Evolutionary conservation across 192 early-diverging fungal species (phyloP).

Genomic region (Coemansia erecta): DNA sequence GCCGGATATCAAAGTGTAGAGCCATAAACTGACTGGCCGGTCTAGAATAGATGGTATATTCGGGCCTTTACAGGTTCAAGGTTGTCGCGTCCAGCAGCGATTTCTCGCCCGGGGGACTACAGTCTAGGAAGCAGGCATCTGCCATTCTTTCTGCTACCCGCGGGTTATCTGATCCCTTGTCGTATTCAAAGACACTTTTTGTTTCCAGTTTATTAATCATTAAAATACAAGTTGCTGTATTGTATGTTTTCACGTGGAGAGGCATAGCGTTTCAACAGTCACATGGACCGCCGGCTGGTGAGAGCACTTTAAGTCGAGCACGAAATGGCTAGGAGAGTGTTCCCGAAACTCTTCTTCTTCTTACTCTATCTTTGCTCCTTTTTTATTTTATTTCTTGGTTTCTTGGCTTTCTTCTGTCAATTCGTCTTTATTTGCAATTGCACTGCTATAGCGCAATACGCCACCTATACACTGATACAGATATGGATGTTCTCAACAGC

Average conservation of each 20-base stretch:
- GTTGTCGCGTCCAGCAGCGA: background rate
- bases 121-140: no score
- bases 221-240: background rate
- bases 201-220: background rate
- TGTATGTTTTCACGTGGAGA: conserved; percentile 6
- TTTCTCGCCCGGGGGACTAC: background rate
- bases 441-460: background rate
- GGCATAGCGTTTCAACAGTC: conserved; percentile 3
- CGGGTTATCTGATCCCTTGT: no score
- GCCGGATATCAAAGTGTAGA: no score
- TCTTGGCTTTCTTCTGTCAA: background rate
- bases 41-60: no score
- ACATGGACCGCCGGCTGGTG: conserved; percentile 3
- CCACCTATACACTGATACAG: background rate
- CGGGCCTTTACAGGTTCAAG: no score
- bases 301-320: background rate
- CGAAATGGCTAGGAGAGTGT: background rate
- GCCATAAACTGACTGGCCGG: no score
- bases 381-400: background rate
- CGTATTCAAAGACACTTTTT: background rate
- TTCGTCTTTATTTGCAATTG: background rate
- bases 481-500: conserved; percentile 24
- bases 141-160: no score
- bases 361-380: background rate
- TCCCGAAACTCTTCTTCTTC: background rate